Evolutionary conservation across 768 basidiomycete species (phyloP).

Genomic region (Termitomyces sp.): DNA sequence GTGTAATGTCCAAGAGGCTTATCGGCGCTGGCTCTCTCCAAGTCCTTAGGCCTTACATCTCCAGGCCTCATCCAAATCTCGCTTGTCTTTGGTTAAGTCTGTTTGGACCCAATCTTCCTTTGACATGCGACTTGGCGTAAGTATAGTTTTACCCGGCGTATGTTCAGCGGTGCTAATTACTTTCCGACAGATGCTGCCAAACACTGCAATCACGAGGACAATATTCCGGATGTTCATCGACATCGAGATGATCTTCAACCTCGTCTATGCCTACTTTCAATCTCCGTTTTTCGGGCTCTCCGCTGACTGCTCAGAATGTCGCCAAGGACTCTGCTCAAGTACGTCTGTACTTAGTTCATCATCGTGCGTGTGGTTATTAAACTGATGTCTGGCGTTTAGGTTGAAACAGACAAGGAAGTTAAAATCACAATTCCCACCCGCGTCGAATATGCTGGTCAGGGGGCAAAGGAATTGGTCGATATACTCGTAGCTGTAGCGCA

Average conservation of each 20-base stretch:
- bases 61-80: too few species aligned
- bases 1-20: too few species aligned
- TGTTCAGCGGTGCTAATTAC: not conserved
- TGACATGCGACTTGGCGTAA: not conserved
- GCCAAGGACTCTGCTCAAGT: not conserved
- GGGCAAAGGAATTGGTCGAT: slow-evolving; percentile 5
- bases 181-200: not conserved
- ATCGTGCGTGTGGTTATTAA: not conserved
- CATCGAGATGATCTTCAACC: not conserved
- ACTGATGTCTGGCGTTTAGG: not conserved
- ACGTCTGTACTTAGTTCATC: not conserved
- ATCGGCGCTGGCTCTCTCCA: too few species aligned
- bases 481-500: slow-evolving; percentile 8
- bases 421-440: not conserved
- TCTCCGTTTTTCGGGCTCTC: not conserved
- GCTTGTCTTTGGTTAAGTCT: too few species aligned
- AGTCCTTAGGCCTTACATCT: too few species aligned
- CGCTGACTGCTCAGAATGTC: not conserved
- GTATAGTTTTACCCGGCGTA: too few species aligned
- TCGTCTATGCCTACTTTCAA: not conserved
- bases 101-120: not conserved
- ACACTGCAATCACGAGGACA: not conserved
- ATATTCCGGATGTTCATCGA: not conserved
- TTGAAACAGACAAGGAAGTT: not conserved
- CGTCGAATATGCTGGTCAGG: slow-evolving; percentile 8